These are phyloP conservation scores for Pythium grandisporangium DNA, from an alignment of 352 stramenopile species.

Conservation along the genomic window DNA sequence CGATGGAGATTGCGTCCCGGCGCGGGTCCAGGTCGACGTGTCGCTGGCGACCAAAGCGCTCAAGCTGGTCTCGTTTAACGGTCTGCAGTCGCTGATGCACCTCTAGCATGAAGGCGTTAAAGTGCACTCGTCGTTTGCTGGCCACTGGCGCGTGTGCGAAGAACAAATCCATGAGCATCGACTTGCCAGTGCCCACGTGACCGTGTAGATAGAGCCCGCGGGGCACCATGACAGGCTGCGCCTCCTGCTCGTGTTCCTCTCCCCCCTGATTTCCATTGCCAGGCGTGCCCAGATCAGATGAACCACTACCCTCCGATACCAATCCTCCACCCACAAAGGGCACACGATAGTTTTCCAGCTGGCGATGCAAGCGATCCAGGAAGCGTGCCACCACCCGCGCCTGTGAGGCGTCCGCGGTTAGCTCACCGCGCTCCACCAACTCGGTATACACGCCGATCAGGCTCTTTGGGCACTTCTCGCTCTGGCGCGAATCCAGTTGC, in stretches of 20 bases:
- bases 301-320: too few relatives aligned
- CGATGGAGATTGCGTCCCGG: slow-evolving; percentile 62
- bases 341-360: slow-evolving; percentile 39
- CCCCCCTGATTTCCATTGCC: too few relatives aligned
- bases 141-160: slow-evolving; percentile 46
- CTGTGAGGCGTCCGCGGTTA: slow-evolving; percentile 13
- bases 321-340: slow-evolving; percentile 13
- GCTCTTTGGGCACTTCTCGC: neutral
- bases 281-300: too few relatives aligned
- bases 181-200: slow-evolving; percentile 94
- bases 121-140: slow-evolving; percentile 91
- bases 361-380: slow-evolving; percentile 53
- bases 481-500: too few relatives aligned
- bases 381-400: slow-evolving; percentile 15
- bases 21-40: slow-evolving; percentile 73
- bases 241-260: neutral
- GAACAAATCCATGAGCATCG: slow-evolving; percentile 96
- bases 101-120: slow-evolving; percentile 97
- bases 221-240: slow-evolving; percentile 31
- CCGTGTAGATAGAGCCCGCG: slow-evolving; percentile 94
- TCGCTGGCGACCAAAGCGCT: slow-evolving; percentile 70
- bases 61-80: slow-evolving; percentile 85
- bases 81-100: slow-evolving; percentile 90
- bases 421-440: slow-evolving; percentile 4
- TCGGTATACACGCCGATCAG: slow-evolving; percentile 7